Percentiles rank a stretch among this genome's conserved stretches.
phyloP scores from a whole-genome alignment of 2,329 filamentous ascomycete genomes.

The Neobulgaria alba region DNA sequence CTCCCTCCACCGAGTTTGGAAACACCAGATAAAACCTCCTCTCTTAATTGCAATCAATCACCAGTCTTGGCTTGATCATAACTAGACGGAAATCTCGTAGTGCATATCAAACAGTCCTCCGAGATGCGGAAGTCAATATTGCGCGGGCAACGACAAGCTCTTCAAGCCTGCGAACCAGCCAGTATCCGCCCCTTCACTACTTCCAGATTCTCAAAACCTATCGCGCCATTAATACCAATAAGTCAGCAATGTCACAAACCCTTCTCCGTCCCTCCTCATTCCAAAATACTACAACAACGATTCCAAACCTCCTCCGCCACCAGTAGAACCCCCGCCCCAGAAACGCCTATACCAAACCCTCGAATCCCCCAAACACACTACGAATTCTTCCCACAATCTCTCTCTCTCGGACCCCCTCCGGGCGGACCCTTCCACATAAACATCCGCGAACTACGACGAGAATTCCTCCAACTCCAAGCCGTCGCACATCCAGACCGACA shows the following conservation, averaged over 20 bases:
- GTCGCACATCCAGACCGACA: slow-evolving; percentile 61
- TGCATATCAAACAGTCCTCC: too few relatives aligned
- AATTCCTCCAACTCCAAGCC: slow-evolving; percentile 80
- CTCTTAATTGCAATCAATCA: too few relatives aligned
- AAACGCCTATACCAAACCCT: background rate
- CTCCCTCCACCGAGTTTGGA: too few relatives aligned
- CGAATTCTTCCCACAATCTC: slow-evolving; percentile 74
- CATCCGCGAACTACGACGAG: slow-evolving; percentile 59
- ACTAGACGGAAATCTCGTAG: too few relatives aligned
- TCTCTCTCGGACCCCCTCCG: slow-evolving; percentile 72
- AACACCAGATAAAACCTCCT: too few relatives aligned
- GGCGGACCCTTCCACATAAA: slow-evolving; percentile 67
- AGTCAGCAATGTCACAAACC: background rate
- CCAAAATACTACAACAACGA: background rate
- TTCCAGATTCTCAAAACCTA: background rate
- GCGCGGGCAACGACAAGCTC: background rate
- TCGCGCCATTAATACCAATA: background rate
- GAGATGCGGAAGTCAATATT: background rate
- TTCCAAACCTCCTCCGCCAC: background rate
- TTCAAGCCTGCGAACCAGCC: background rate
- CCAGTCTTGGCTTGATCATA: too few relatives aligned
- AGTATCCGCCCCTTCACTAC: background rate
- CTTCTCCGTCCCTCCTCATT: background rate
- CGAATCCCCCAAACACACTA: slow-evolving; percentile 55
- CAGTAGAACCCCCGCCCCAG: background rate